A percentile compares a stretch with the other conserved stretches of the same genome.
Conservation (phyloP, 305 asterid genomes). For the Stenogyne calaminthoides region DNA sequence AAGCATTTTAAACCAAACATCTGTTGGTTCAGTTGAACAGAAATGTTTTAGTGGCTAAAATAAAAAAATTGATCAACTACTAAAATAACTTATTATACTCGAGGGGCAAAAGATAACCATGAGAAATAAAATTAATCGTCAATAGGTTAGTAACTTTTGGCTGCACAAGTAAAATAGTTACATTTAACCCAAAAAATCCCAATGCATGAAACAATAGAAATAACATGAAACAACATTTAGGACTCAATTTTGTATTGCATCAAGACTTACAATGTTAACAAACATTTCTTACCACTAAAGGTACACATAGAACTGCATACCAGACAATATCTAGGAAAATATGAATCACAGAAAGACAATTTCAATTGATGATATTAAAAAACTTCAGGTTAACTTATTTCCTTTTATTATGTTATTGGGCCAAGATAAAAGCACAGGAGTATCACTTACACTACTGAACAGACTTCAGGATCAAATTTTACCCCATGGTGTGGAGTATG, state of each 20-base stretch:
- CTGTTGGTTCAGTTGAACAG: neutral
- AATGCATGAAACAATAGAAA: neutral
- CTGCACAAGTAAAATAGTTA: neutral
- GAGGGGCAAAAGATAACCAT: neutral
- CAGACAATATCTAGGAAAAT: neutral
- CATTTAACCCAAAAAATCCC: neutral
- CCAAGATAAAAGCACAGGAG: neutral
- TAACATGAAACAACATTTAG: neutral
- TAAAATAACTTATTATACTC: neutral
- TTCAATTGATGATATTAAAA: neutral
- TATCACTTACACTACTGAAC: neutral
- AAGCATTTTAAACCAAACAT: neutral
- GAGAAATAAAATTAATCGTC: neutral
- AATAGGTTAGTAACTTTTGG: neutral
- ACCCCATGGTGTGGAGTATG: neutral
- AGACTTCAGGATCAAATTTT: neutral
- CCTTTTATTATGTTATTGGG: neutral
- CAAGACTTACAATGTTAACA: neutral
- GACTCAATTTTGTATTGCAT: neutral
- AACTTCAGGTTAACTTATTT: slow-evolving; percentile 6
- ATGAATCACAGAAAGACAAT: neutral
- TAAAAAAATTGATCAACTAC: neutral
- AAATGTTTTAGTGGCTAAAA: neutral
- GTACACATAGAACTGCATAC: neutral
- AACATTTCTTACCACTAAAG: neutral